Evolutionary conservation across 345 rosid species (phyloP).

Genomic region (Eutrema yunnanense): DNA sequence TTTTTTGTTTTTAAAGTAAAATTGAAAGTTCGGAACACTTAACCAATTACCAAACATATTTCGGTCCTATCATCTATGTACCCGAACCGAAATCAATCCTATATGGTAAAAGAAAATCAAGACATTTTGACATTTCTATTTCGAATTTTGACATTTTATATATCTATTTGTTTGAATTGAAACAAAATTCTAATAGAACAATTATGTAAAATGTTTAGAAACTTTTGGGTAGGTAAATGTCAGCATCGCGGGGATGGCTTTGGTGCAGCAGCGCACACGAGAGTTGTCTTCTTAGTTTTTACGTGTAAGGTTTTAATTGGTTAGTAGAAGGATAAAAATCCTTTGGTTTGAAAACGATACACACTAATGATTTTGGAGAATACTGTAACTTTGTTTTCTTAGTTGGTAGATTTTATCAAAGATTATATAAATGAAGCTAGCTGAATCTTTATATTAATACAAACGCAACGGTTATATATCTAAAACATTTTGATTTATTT

Average conservation of each 20-base stretch:
- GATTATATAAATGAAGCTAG: not conserved
- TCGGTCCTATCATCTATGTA: too few species aligned
- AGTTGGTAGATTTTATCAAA: not conserved
- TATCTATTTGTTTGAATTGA: not conserved
- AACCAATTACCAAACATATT: too few species aligned
- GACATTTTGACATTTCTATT: not conserved
- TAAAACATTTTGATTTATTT: not conserved
- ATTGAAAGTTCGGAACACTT: too few species aligned
- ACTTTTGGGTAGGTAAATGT: slow-evolving; percentile 21
- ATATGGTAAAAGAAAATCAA: not conserved
- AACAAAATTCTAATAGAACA: not conserved
- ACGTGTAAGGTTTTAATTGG: not conserved
- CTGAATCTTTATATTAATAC: not conserved
- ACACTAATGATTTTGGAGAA: not conserved
- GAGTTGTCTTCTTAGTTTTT: not conserved
- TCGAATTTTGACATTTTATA: too few species aligned
- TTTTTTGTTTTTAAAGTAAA: too few species aligned
- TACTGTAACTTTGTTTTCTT: not conserved
- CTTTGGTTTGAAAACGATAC: not conserved
- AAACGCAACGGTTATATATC: not conserved
- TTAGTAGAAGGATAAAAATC: not conserved
- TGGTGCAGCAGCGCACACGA: slow-evolving; percentile 13
- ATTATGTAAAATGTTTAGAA: not conserved
- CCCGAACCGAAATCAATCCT: too few species aligned
- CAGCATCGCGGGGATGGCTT: slow-evolving; percentile 20